phyloP scores from a whole-genome alignment of 2,329 filamentous ascomycete species.

The Sporothrix pallida region DNA sequence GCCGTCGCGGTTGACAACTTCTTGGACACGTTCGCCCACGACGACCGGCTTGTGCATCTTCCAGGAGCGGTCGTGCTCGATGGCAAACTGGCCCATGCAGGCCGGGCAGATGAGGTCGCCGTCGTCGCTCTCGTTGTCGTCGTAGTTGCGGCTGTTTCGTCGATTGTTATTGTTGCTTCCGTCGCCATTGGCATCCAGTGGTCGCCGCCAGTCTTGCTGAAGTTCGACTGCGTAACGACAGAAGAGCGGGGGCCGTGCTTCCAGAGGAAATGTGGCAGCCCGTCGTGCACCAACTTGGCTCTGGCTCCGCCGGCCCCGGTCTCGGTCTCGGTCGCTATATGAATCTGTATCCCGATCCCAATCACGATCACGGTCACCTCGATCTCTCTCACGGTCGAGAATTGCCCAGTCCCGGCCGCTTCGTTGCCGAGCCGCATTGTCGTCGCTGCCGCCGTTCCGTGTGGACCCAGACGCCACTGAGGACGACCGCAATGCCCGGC shows the following conservation, averaged over 20 bases:
- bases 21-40: constrained; percentile 32
- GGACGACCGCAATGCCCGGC: constrained; percentile 7
- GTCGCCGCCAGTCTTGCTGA: constrained; percentile 41
- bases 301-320: constrained; percentile 15
- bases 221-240: constrained; percentile 45
- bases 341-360: background rate
- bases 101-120: constrained; percentile 41
- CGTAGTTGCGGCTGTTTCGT: constrained; percentile 11
- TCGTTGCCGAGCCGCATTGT: constrained; percentile 53
- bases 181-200: constrained; percentile 34
- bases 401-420: constrained; percentile 57
- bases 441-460: constrained; percentile 6
- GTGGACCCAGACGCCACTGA: constrained; percentile 39
- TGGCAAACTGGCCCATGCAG: constrained; percentile 40
- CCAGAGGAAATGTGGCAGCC: constrained; percentile 6
- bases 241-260: constrained; percentile 41
- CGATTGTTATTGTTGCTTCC: background rate
- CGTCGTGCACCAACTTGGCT: constrained; percentile 5
- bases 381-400: constrained; percentile 43
- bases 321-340: background rate
- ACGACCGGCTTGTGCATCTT: constrained; percentile 42
- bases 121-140: constrained; percentile 15
- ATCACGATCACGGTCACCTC: constrained; percentile 42
- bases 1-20: constrained; percentile 21
- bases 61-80: constrained; percentile 43